Evolutionary conservation across 139 green algal species (phyloP), one percentile per base, ranked within the genome.

Genomic region (Closterium sp.): DNA sequence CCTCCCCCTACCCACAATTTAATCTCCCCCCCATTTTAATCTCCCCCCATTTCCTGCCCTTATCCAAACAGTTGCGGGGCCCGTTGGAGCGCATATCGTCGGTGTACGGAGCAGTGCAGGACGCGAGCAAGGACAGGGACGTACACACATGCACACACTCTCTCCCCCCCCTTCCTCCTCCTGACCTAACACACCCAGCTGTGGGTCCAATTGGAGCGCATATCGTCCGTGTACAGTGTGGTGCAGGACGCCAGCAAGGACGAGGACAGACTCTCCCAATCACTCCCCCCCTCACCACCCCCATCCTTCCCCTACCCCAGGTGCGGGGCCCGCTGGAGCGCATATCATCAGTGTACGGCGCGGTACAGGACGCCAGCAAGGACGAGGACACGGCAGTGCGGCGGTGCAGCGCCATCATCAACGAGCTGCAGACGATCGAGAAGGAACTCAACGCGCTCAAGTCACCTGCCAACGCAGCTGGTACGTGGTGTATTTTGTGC

Each of bases 351-450:
- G 90, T 89, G 32, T 86, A 92, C 31, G 87, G 31, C 6, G 87
- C 87, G 3, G 90, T 93, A 30, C 90, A 93, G 43, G 90, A 93
- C 0, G n/a, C 69, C 0, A 34, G 33, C n/a, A 55, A 35, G 76
- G 90, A 93, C 31, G 90, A 93, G 34, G 90, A 93, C 34, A 66
- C 88, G 32, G 90, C 87, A 5, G 16, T 93, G 19, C 36, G 87
- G 16, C 93, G 91, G 86, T 92, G 55, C 32, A 85, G 31, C 25
- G 35, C 90, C 0, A 89, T 66, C 2, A 28, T 92, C 28, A 76
- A 33, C 30, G 90, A 92, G 25, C 21, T 93, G 21, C 88, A 93
- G 19, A 86, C 12, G 0, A 36, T 93, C 28, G 90, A 93, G 30
- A 91, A 93, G 66, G 88, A 86, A 12, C 16, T 76, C 0, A 76